A percentile compares a stretch with the other conserved stretches of the same genome.
phyloP scores from a whole-genome alignment of 139 green algal species.

The Picochlorum sp. region DNA sequence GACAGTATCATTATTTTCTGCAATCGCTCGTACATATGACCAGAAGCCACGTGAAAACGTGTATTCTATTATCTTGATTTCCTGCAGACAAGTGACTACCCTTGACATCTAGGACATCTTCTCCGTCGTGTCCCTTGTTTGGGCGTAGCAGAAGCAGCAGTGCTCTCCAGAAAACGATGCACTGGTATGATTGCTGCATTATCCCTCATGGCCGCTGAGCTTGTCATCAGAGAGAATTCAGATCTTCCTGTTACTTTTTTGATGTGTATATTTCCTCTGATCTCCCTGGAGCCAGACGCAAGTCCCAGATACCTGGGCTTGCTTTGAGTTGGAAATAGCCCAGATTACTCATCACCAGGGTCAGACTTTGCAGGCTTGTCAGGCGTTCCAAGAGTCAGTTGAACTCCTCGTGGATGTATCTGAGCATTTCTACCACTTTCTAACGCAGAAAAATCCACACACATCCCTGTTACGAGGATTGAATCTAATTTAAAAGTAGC shows the following conservation, averaged over 20 bases:
- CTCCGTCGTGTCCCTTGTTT: conserved; percentile 50
- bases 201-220: not conserved
- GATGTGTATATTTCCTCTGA: conserved; percentile 25
- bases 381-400: conserved; percentile 72
- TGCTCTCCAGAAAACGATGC: conserved; percentile 36
- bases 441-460: conserved; percentile 44
- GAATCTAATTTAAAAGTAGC: conserved; percentile 85
- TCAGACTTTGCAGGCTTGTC: conserved; percentile 49
- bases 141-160: conserved; percentile 73
- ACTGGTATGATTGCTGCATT: conserved; percentile 25
- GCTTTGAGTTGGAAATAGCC: conserved; percentile 98
- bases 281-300: conserved; percentile 50
- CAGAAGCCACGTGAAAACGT: conserved; percentile 96
- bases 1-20: conserved; percentile 98
- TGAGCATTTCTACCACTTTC: conserved; percentile 19
- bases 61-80: conserved; percentile 51
- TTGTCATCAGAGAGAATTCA: not conserved
- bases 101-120: conserved; percentile 60
- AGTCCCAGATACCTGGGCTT: conserved; percentile 55
- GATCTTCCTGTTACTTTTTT: conserved; percentile 2
- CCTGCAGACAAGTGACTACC: conserved; percentile 4
- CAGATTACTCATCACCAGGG: conserved; percentile 95
- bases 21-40: conserved; percentile 98
- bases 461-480: conserved; percentile 86
- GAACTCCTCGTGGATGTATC: conserved; percentile 73